A percentile compares a stretch with the other conserved stretches of the same genome.
phyloP scores from a whole-genome alignment of 805 yeast species.

The Cyberlindnera japonica region DNA sequence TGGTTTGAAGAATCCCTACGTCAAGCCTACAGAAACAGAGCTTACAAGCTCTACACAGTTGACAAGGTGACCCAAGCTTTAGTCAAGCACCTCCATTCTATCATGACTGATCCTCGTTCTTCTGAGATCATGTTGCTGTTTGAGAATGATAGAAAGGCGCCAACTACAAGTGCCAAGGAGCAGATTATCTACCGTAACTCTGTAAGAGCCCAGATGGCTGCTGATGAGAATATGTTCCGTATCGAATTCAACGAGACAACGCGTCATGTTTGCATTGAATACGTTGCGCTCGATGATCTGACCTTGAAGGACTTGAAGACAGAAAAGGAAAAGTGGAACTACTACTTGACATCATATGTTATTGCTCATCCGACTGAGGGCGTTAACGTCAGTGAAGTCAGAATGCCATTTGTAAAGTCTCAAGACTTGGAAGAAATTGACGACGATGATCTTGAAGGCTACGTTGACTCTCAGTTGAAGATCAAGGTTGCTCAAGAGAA shows the following conservation, averaged over 20 bases:
- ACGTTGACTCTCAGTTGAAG: conserved; percentile 63
- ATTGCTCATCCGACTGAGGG: conserved; percentile 98
- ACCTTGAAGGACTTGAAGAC: conserved; percentile 70
- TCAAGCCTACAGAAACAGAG: conserved; percentile 91
- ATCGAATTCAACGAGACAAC: conserved; percentile 60
- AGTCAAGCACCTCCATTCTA: conserved; percentile 81
- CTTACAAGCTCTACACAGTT: conserved; percentile 86
- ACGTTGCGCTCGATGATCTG: conserved; percentile 82
- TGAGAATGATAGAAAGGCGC: conserved; percentile 70
- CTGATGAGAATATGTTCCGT: conserved; percentile 91
- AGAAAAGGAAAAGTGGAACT: conserved; percentile 83
- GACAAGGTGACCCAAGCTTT: conserved; percentile 86
- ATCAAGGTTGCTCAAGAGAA: conserved; percentile 77
- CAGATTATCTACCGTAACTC: conserved; percentile 90
- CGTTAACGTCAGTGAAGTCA: conserved; percentile 69
- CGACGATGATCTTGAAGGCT: conserved; percentile 55
- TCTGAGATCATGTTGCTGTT: conserved; percentile 76
- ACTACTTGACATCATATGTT: conserved; percentile 86
- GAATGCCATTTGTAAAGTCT: conserved; percentile 72
- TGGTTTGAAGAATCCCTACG: conserved; percentile 94
- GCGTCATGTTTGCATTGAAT: conserved; percentile 64
- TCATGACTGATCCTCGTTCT: conserved; percentile 74
- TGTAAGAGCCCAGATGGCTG: conserved; percentile 74
- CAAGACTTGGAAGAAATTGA: conserved; percentile 39
- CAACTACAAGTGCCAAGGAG: conserved; percentile 70